These are phyloP conservation scores for Mucor mucedo DNA, from an alignment of 371 early-diverging fungal genomes.

Conservation along the genomic window DNA sequence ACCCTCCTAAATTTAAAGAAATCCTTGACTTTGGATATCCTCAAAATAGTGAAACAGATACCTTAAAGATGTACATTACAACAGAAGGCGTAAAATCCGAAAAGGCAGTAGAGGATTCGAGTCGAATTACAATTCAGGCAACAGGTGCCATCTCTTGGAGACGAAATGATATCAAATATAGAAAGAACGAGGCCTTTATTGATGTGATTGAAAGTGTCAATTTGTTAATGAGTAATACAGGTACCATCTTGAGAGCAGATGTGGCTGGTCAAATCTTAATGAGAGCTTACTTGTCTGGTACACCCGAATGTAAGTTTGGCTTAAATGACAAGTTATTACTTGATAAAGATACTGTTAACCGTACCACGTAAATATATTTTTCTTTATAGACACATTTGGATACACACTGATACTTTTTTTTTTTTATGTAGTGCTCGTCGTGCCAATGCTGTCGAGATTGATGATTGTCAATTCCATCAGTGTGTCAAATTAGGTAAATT, in stretches of 20 bases:
- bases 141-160: constrained; percentile 92
- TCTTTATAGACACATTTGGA: neutral
- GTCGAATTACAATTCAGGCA: constrained; percentile 88
- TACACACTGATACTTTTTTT: neutral
- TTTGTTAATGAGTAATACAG: constrained; percentile 79
- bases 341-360: constrained; percentile 69
- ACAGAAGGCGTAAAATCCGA: constrained; percentile 87
- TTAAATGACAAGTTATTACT: constrained; percentile 83
- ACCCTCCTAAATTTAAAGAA: constrained; percentile 54
- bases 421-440: constrained; percentile 40
- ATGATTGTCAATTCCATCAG: constrained; percentile 93
- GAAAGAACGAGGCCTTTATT: constrained; percentile 90
- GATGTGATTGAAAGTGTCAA: constrained; percentile 93
- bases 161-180: constrained; percentile 86
- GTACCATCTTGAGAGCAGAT: constrained; percentile 80
- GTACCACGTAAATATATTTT: constrained; percentile 34
- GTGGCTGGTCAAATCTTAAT: constrained; percentile 89
- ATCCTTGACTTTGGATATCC: constrained; percentile 93
- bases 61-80: constrained; percentile 87
- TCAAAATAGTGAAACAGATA: constrained; percentile 88
- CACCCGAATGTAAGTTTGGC: constrained; percentile 97
- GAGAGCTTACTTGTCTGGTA: constrained; percentile 95
- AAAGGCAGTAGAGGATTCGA: constrained; percentile 72
- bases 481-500: constrained; percentile 87
- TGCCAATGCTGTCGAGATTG: constrained; percentile 79